Conservation (phyloP, 257 asterid genomes). For the Anisodus tanguticus region DNA sequence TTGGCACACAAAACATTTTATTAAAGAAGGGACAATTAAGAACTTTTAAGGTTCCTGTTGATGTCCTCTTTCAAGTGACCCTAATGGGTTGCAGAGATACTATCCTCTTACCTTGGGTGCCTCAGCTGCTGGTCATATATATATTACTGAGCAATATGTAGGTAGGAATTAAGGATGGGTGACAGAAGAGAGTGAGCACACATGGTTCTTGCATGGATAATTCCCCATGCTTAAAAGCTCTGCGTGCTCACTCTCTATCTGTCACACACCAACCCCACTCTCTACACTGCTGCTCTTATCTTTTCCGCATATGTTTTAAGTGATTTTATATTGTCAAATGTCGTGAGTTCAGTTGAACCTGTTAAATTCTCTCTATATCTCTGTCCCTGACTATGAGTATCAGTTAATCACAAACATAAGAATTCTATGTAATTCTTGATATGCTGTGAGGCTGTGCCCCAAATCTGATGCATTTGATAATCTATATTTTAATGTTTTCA, state of each 20-base stretch:
- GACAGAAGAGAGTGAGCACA: slow-evolving; percentile 29
- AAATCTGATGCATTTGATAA: too few relatives aligned
- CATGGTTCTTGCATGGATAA: slow-evolving; percentile 18
- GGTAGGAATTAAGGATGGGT: background rate
- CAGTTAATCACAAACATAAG: background rate
- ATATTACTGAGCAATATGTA: background rate
- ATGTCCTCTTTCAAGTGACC: background rate
- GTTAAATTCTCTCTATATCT: background rate
- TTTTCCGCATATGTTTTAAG: background rate
- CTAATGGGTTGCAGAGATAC: background rate
- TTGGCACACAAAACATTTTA: background rate
- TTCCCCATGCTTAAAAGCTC: background rate
- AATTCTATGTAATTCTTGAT: too few relatives aligned
- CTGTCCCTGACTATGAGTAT: background rate
- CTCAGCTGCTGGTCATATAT: background rate
- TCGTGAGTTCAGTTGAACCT: background rate
- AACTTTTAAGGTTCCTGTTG: background rate
- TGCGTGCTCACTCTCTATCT: slow-evolving; percentile 15
- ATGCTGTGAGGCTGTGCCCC: too few relatives aligned
- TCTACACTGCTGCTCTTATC: background rate
- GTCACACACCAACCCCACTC: background rate
- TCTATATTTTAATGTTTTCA: too few relatives aligned
- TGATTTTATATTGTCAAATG: background rate
- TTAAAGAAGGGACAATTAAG: background rate
- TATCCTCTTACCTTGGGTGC: background rate